These are phyloP conservation scores for Gymnopus androsaceus DNA, from an alignment of 1,284 basidiomycete species.

Conservation along the genomic window DNA sequence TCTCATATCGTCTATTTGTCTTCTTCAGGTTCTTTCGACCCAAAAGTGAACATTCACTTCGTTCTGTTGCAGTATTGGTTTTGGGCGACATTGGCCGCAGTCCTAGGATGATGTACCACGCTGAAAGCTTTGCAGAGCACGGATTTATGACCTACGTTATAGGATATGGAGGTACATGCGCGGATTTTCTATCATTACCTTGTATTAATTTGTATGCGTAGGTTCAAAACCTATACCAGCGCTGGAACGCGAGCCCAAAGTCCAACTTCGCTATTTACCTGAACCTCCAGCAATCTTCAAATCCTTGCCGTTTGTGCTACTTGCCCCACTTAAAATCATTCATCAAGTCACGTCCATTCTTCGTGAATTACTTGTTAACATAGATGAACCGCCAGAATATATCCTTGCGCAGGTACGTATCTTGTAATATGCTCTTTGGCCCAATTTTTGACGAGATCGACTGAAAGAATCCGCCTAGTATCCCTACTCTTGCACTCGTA, in stretches of 20 bases:
- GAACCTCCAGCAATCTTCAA: slow-evolving; percentile 62
- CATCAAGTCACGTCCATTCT: slow-evolving; percentile 71
- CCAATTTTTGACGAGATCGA: background rate
- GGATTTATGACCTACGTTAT: slow-evolving; percentile 83
- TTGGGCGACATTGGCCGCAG: slow-evolving; percentile 95
- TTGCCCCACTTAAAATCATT: slow-evolving; percentile 81
- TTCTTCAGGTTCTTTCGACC: slow-evolving; percentile 31
- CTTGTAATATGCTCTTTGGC: background rate
- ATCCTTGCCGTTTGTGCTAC: slow-evolving; percentile 70
- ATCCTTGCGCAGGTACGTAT: slow-evolving; percentile 84
- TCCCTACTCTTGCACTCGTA: slow-evolving; percentile 89
- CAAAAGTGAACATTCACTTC: slow-evolving; percentile 46
- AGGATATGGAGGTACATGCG: slow-evolving; percentile 77
- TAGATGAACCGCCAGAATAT: slow-evolving; percentile 77
- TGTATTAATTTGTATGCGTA: slow-evolving; percentile 30
- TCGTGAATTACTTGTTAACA: slow-evolving; percentile 58
- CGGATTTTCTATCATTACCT: background rate
- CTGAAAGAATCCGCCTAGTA: slow-evolving; percentile 89
- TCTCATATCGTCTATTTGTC: slow-evolving; percentile 32
- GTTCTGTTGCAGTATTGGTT: slow-evolving; percentile 85
- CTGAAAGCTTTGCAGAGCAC: slow-evolving; percentile 84
- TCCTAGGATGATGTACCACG: slow-evolving; percentile 99
- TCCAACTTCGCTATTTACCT: slow-evolving; percentile 68
- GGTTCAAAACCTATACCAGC: slow-evolving; percentile 76
- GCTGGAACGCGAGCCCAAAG: slow-evolving; percentile 62